Percentiles rank a stretch among this genome's conserved stretches.
phyloP scores from a whole-genome alignment of 495 filamentous ascomycete species.

The Penicillium goetzii region DNA sequence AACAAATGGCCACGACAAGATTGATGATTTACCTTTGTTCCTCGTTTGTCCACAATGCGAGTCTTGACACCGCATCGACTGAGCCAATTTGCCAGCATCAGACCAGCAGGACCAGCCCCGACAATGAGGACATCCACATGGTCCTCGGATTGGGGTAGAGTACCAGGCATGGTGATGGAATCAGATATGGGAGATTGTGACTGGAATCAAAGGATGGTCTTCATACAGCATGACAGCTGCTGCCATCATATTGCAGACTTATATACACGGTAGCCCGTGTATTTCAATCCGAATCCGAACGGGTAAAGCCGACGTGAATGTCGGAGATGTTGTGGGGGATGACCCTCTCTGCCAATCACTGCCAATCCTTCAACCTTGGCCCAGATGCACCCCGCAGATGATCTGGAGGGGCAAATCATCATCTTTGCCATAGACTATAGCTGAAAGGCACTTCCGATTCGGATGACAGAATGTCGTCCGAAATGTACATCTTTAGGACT shows the following conservation, averaged over 20 bases:
- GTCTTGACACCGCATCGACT: constrained; percentile 58
- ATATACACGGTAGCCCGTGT: neutral
- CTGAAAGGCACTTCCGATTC: neutral
- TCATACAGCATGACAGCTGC: neutral
- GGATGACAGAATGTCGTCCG: neutral
- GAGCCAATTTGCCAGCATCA: constrained; percentile 65
- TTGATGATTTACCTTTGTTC: constrained; percentile 46
- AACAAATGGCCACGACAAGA: constrained; percentile 17
- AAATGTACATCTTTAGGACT: neutral
- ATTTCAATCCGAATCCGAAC: neutral
- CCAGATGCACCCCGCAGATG: neutral
- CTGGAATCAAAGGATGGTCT: neutral
- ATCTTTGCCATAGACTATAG: neutral
- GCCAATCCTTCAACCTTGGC: neutral
- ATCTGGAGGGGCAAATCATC: neutral
- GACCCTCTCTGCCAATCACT: neutral
- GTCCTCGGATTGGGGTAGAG: constrained; percentile 13
- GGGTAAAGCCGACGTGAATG: neutral
- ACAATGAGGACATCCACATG: constrained; percentile 53
- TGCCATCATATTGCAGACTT: neutral
- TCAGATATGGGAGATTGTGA: neutral
- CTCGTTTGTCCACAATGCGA: constrained; percentile 63
- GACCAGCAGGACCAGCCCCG: constrained; percentile 66
- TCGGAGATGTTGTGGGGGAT: constrained; percentile 18
- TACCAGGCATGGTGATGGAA: constrained; percentile 13